Conservation (phyloP, 352 stramenopile species). For the Phytophthora citrophthora region DNA sequence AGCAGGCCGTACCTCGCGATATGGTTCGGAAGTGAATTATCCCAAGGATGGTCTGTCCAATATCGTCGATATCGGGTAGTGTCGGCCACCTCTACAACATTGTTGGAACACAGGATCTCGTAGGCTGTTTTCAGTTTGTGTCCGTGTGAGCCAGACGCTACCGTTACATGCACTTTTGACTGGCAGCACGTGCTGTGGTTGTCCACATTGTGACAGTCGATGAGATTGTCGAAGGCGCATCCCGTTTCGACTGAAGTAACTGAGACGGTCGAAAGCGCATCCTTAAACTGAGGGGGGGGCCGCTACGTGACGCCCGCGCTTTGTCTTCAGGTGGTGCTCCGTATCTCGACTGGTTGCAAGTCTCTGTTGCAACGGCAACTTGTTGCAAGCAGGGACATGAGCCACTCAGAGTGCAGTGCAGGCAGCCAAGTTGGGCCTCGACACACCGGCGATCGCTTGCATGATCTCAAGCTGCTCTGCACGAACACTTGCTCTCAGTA, state of each 20-base stretch:
- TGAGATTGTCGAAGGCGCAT: conserved; percentile 26
- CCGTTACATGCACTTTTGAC: background rate
- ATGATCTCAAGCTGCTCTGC: background rate
- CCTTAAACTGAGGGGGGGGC: conserved; percentile 30
- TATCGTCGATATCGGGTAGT: too few species aligned
- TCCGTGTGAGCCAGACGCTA: too few species aligned
- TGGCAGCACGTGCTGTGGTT: background rate
- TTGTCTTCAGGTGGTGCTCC: conserved; percentile 29
- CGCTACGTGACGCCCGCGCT: background rate
- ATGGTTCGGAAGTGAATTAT: conserved; percentile 16
- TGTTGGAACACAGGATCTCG: too few species aligned
- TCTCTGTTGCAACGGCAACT: conserved; percentile 29
- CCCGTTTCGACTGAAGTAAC: conserved; percentile 3
- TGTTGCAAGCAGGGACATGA: conserved; percentile 40
- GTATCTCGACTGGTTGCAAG: conserved; percentile 30
- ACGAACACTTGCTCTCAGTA: conserved; percentile 19
- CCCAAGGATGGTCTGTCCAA: background rate
- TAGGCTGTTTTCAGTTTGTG: too few species aligned
- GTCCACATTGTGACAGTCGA: conserved; percentile 22
- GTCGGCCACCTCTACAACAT: too few species aligned
- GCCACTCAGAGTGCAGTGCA: conserved; percentile 6
- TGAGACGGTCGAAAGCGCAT: conserved; percentile 24
- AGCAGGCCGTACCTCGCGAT: conserved; percentile 24
- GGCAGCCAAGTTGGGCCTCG: conserved; percentile 9
- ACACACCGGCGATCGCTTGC: conserved; percentile 11